Conservation (phyloP, 2,329 filamentous ascomycete species). For the Talaromyces sp. region DNA sequence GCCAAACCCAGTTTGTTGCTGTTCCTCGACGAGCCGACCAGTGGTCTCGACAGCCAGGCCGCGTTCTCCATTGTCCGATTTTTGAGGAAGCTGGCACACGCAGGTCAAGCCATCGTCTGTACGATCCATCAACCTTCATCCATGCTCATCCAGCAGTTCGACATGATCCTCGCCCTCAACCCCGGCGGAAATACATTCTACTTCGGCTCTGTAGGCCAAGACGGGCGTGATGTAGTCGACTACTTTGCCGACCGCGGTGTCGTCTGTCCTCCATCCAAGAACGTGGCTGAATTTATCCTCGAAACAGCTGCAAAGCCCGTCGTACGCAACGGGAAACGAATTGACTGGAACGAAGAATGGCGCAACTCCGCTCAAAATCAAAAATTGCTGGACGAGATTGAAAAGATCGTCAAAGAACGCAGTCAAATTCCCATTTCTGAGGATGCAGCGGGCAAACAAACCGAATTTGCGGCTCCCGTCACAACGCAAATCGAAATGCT, state of each 20-base stretch:
- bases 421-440: conserved; percentile 43
- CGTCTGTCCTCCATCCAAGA: conserved; percentile 62
- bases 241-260: conserved; percentile 67
- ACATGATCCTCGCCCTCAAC: conserved; percentile 68
- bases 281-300: conserved; percentile 64
- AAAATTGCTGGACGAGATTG: conserved; percentile 61
- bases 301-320: conserved; percentile 61
- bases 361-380: conserved; percentile 60
- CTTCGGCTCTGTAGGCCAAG: conserved; percentile 68
- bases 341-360: conserved; percentile 78
- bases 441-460: conserved; percentile 32
- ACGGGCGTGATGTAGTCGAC: conserved; percentile 61
- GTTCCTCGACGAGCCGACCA: conserved; percentile 71
- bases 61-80: conserved; percentile 67
- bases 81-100: conserved; percentile 62
- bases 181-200: conserved; percentile 69
- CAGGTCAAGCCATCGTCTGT: conserved; percentile 69
- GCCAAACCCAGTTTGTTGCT: conserved; percentile 65
- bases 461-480: conserved; percentile 65
- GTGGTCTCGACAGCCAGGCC: conserved; percentile 65
- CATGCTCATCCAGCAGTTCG: conserved; percentile 67
- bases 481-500: conserved; percentile 62
- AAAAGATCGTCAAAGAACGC: conserved; percentile 58
- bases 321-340: conserved; percentile 52
- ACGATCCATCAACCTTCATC: conserved; percentile 72